Evolutionary conservation across 371 early-diverging fungal species (phyloP), one percentile per base, ranked within the genome.

Genomic region (Chytridium lagenaria): DNA sequence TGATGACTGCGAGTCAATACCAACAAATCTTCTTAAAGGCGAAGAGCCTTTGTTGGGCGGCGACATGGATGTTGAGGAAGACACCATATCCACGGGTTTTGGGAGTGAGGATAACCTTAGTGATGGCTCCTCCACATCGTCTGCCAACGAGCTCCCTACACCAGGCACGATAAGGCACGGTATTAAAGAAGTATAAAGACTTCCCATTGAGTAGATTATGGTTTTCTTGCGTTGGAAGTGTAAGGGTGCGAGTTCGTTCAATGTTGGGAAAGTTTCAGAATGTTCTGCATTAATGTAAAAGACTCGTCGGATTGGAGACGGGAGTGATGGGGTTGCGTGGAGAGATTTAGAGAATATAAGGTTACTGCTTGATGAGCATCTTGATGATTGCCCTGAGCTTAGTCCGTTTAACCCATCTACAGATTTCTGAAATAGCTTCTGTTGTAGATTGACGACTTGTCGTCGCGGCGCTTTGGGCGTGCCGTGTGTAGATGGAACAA

Each of bases 231-330:
- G 81, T 0, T 76, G 73, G 26, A 91, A 73, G 16, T 88, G 84
- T 10, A 70, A 73, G 22, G 86, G 77, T 10, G 90, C 78, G 69
- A 90, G 86, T 15, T 90, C 86, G 72, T 90, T 90, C 22, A 90
- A 83, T 7, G 85, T 75, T 19, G 91, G 90, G 70, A 87, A 88
- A 52, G 89, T 90, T 64, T 92, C 92, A 61, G 89, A 88, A 2
- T 87, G 88, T 72, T 91, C 90, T 44, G 87, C 84, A 68, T 89
- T 91, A 74, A 90, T 89, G 52, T 92, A 92, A 59, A 85, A 91
- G 22, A 92, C 80, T 2, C 90, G 80, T 1, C 85, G 69, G 70
- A 92, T 91, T n/a, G 88, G 81, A 5, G 86, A 75, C n/a, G 80
- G 59, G 19, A 90, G 76, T 12, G 83, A 75, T 10, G 83, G 80